Conservation (phyloP, 2,329 filamentous ascomycete species). For the Trematosphaeria pertusa region DNA sequence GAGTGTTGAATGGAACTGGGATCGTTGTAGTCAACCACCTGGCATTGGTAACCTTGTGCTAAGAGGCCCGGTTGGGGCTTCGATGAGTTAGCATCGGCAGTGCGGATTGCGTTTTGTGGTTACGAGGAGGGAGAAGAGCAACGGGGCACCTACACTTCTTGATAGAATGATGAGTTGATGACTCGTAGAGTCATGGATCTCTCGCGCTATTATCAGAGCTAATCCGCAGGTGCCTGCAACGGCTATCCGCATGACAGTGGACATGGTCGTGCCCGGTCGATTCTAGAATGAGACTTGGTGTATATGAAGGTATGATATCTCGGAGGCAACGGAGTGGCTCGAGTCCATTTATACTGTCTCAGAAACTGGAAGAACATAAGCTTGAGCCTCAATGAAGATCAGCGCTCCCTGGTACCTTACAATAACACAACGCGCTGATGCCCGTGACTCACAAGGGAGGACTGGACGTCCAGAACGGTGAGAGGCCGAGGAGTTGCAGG, state of each 20-base stretch:
- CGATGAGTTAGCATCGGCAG: conserved; percentile 24
- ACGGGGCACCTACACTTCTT: conserved; percentile 59
- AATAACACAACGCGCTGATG: conserved; percentile 22
- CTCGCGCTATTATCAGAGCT: conserved; percentile 63
- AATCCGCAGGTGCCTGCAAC: conserved; percentile 68
- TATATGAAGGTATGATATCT: no score
- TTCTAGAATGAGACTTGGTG: no score
- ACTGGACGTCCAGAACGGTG: conserved; percentile 27
- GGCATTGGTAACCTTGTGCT: conserved; percentile 68
- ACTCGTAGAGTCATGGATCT: conserved; percentile 66
- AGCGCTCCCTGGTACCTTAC: conserved; percentile 18
- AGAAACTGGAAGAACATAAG: conserved; percentile 11
- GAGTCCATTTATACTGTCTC: conserved; percentile 22
- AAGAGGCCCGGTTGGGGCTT: conserved; percentile 64
- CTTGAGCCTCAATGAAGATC: conserved; percentile 15
- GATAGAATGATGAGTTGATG: conserved; percentile 76
- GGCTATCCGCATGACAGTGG: conserved; percentile 67
- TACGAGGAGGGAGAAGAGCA: neutral
- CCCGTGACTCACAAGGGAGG: conserved; percentile 40
- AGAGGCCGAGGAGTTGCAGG: conserved; percentile 21
- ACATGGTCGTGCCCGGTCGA: no score
- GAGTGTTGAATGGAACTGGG: conserved; percentile 66
- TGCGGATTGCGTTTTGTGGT: no score
- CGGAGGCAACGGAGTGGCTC: conserved; percentile 1
- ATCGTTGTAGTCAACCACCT: conserved; percentile 71